phyloP scores from a whole-genome alignment of 768 basidiomycete species.

The Tylopilus balloui region DNA sequence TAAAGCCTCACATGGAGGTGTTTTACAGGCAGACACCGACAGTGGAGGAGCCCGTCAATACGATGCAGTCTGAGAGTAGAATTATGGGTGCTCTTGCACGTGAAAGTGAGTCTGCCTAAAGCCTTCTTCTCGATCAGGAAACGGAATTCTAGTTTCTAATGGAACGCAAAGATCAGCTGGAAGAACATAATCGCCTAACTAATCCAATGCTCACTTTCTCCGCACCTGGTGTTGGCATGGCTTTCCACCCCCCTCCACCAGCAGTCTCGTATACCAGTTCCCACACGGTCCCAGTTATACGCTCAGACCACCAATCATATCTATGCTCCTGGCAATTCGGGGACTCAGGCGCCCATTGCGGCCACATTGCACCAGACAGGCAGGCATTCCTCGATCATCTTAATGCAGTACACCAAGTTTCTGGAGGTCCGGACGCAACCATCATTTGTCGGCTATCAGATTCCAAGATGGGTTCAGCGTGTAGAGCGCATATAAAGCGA shows the following conservation, averaged over 20 bases:
- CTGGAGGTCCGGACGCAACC: not conserved
- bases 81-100: not conserved
- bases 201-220: not conserved
- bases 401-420: conserved; percentile 6
- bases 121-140: not conserved
- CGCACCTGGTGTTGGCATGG: not conserved
- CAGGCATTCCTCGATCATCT: conserved; percentile 18
- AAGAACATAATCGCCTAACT: not conserved
- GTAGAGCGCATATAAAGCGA: conserved; percentile 4
- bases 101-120: not conserved
- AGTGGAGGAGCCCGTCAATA: not conserved
- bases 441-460: conserved; percentile 13
- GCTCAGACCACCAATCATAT: not conserved
- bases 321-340: conserved; percentile 14
- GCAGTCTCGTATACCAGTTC: not conserved
- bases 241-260: not conserved
- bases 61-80: not conserved
- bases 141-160: not conserved
- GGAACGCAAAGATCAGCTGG: not conserved
- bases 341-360: not conserved
- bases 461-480: conserved; percentile 1
- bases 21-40: conserved; percentile 1
- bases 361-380: not conserved
- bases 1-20: not conserved
- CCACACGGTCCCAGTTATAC: not conserved